phyloP scores from a whole-genome alignment of 176 grass and related monocot genomes.

The Phoenix dactylifera region DNA sequence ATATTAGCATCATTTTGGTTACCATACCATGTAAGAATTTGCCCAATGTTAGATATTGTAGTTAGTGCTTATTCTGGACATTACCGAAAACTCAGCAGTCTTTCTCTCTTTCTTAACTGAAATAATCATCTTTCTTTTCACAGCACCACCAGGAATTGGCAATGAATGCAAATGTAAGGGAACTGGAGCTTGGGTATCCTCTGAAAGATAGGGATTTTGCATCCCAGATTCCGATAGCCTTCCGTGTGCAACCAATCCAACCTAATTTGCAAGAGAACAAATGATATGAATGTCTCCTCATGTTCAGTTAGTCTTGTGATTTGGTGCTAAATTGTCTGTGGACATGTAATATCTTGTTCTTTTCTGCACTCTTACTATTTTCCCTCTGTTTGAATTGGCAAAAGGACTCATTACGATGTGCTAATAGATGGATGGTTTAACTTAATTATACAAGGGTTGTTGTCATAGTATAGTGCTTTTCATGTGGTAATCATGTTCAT shows the following conservation, averaged over 20 bases:
- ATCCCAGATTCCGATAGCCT: constrained; percentile 78
- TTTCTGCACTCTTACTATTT: neutral
- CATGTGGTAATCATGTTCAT: too few relatives aligned
- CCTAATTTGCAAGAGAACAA: constrained; percentile 84
- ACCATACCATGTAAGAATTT: too few relatives aligned
- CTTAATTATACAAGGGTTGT: too few relatives aligned
- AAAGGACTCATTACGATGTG: too few relatives aligned
- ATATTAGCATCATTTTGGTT: too few relatives aligned
- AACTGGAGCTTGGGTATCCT: constrained; percentile 64
- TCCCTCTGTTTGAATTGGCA: neutral
- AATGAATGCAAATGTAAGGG: constrained; percentile 58
- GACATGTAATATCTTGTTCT: neutral
- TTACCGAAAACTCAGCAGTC: too few relatives aligned
- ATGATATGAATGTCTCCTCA: constrained; percentile 5
- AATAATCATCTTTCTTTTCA: too few relatives aligned
- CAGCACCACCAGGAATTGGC: constrained; percentile 67
- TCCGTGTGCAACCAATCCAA: constrained; percentile 78
- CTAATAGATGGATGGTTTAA: too few relatives aligned
- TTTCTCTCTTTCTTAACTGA: too few relatives aligned
- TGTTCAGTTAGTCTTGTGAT: neutral
- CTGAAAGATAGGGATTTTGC: constrained; percentile 59
- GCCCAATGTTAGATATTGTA: too few relatives aligned
- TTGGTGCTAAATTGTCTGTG: neutral
- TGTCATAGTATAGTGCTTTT: too few relatives aligned
- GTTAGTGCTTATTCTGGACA: too few relatives aligned